Evolutionary conservation across 225 moss, liverwort and hornwort species (phyloP), one percentile per base, ranked within the genome.

Genomic region (Sphagnum tenellum): DNA sequence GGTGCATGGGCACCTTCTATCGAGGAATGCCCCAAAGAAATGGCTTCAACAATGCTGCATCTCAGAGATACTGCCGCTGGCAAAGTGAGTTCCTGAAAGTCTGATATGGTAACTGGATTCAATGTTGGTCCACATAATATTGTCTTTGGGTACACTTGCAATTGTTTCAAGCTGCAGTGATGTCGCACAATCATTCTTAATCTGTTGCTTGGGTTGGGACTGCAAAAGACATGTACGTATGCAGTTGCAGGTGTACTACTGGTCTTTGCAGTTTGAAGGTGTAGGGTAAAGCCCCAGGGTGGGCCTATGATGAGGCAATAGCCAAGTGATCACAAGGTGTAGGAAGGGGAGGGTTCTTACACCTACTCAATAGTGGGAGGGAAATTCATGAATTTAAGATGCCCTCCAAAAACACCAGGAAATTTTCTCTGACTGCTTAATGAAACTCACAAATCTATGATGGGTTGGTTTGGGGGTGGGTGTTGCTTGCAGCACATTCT

Each of bases 1-100:
- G 85, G 78, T 72, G 79, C 74, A 50, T 78, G 76, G 78, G 47
- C 82, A 46, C 78, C 78, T 51, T 12, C 44, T 54, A 70, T 78
- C 2, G 72, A 74, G 49, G 79, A 79, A n/a, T 78, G 78, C 5
- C 82, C 82, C 0, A 47, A 4, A 60, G 77, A 79, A 0, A 79
- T 86, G 82, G 82, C 78, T 2, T 56, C 60, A 3, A 76, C 75
- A 0, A 82, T 86, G 77, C 70, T 72, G 12, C 48, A 11, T 57
- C 56, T 86, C 61, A 74, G 70, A 63, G 74, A 73, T 56, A 76
- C 82, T 0, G 59, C 72, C 0, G 82, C 85, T 51, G 85, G 85
- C 47, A 79, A 50, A 73, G 85, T 86, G 55, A 58, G 76, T 63
- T 59, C 14, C 47, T 48, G 29, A 29, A 29, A 29, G 29, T 29